Evolutionary conservation across 345 rosid genomes (phyloP).

Genomic region (Dovyalis caffra): DNA sequence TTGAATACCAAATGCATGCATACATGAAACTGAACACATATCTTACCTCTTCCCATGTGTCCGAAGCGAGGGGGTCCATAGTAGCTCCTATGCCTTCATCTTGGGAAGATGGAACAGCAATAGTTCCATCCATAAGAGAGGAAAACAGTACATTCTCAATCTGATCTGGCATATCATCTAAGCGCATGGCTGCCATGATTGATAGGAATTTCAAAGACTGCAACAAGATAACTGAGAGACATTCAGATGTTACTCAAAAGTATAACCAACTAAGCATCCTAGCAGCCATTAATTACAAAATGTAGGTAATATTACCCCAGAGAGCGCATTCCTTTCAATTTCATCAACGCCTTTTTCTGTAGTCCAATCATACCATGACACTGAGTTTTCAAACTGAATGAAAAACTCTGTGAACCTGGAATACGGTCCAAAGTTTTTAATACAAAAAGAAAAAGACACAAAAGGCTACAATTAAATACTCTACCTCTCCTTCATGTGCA

Average conservation of each 20-base stretch:
- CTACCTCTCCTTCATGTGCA: conserved; percentile 74
- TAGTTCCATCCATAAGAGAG: conserved; percentile 54
- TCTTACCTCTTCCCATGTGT: conserved; percentile 71
- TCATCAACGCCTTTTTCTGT: conserved; percentile 64
- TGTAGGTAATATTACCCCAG: conserved; percentile 46
- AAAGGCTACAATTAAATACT: neutral
- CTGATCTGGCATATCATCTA: conserved; percentile 64
- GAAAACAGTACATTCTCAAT: conserved; percentile 51
- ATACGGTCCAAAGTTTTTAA: conserved; percentile 20
- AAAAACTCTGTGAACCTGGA: conserved; percentile 70
- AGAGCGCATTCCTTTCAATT: conserved; percentile 62
- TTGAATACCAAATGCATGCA: neutral
- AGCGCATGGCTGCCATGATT: conserved; percentile 61
- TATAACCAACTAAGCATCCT: neutral
- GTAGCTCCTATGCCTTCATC: conserved; percentile 30
- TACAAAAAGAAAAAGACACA: neutral
- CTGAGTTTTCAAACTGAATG: conserved; percentile 59
- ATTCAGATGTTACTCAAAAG: conserved; percentile 21
- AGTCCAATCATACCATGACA: conserved; percentile 76
- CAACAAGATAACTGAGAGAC: conserved; percentile 18
- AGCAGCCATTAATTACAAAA: conserved; percentile 8
- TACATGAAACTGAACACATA: neutral
- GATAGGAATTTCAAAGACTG: conserved; percentile 62
- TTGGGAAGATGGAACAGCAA: conserved; percentile 41
- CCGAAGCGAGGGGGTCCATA: conserved; percentile 59